Conservation (phyloP, 1,284 basidiomycete species). For the Leccinum solheimii region DNA sequence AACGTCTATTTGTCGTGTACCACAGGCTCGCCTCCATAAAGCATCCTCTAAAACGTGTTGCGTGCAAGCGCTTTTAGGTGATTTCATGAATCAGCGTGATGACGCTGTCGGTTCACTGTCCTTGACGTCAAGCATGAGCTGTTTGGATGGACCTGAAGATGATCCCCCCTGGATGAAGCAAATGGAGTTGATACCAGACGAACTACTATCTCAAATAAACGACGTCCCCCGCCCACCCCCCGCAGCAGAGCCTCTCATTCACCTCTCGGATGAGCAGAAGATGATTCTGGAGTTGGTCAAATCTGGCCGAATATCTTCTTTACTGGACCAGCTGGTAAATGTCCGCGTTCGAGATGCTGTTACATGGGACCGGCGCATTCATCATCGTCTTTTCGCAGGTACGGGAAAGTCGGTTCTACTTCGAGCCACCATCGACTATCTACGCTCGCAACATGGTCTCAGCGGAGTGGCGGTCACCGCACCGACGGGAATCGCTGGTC, state of each 20-base stretch:
- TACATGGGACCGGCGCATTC: constrained; percentile 6
- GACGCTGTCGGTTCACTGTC: not conserved
- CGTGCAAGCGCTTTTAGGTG: no score
- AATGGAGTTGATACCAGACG: not conserved
- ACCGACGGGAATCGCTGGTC: constrained; percentile 78
- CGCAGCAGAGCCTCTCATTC: constrained; percentile 13
- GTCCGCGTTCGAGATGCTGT: not conserved
- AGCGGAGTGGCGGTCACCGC: constrained; percentile 68
- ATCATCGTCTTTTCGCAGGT: constrained; percentile 41
- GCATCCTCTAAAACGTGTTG: no score
- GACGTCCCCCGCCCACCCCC: constrained; percentile 4
- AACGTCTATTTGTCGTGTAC: no score
- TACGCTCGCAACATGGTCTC: constrained; percentile 44
- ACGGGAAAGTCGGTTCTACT: constrained; percentile 82
- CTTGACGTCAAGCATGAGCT: constrained; percentile 9
- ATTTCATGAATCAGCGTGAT: no score
- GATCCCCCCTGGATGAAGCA: not conserved
- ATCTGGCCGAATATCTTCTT: constrained; percentile 72
- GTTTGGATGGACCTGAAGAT: not conserved
- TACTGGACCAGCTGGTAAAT: constrained; percentile 72
- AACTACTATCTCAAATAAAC: not conserved
- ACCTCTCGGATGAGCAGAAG: constrained; percentile 55
- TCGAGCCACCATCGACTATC: constrained; percentile 64
- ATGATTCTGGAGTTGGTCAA: constrained; percentile 56
- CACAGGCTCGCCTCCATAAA: no score